Evolutionary conservation across 2,329 filamentous ascomycete genomes (phyloP).

Genomic region (Neopestalotiopsis sp.): DNA sequence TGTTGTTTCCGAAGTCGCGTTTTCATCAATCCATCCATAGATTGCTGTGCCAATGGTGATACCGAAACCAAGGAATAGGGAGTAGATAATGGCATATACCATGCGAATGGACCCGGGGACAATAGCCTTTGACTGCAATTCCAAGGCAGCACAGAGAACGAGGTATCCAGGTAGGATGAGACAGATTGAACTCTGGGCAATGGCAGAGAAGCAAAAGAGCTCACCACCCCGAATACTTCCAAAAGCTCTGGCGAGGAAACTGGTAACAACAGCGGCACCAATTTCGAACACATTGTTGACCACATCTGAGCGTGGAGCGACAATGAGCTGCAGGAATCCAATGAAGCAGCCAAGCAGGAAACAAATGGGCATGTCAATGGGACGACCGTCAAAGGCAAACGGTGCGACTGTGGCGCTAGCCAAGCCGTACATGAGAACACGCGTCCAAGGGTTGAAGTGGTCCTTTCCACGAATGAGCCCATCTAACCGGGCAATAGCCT

Average conservation of each 20-base stretch:
- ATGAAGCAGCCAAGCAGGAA: constrained; percentile 78
- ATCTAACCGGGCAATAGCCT: constrained; percentile 58
- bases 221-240: constrained; percentile 65
- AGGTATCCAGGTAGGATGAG: constrained; percentile 73
- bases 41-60: constrained; percentile 64
- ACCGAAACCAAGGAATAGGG: constrained; percentile 73
- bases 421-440: constrained; percentile 73
- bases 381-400: constrained; percentile 78
- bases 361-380: constrained; percentile 78
- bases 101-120: constrained; percentile 73
- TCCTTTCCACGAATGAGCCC: constrained; percentile 50
- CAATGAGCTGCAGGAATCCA: constrained; percentile 74
- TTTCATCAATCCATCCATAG: constrained; percentile 53
- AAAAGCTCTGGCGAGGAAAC: constrained; percentile 71
- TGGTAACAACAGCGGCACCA: constrained; percentile 65
- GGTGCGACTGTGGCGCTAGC: constrained; percentile 79
- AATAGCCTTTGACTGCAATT: constrained; percentile 71
- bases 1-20: constrained; percentile 46
- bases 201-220: constrained; percentile 73
- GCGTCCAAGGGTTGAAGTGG: constrained; percentile 56
- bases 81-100: constrained; percentile 75
- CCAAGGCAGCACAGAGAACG: constrained; percentile 61
- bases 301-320: constrained; percentile 75
- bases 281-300: constrained; percentile 62
- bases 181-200: constrained; percentile 76